Conservation (phyloP, 2,329 filamentous ascomycete species). For the Pezicula radicicola region DNA sequence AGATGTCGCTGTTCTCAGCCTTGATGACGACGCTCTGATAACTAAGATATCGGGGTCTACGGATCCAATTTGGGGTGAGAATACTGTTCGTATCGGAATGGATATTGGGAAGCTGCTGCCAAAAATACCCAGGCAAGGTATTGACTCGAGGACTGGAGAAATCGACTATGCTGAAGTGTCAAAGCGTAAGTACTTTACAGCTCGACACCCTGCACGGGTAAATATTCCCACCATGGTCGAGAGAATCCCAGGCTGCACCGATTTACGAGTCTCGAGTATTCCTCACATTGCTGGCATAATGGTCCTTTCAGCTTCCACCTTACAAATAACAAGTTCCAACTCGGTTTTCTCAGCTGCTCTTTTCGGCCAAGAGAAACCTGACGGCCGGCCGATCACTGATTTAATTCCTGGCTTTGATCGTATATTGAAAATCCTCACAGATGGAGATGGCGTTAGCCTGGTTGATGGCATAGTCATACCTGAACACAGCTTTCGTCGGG, state of each 20-base stretch:
- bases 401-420: constrained; percentile 86
- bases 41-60: constrained; percentile 70
- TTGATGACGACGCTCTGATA: constrained; percentile 77
- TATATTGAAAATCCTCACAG: constrained; percentile 74
- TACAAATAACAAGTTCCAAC: constrained; percentile 89
- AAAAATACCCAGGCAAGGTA: constrained; percentile 73
- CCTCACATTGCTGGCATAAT: constrained; percentile 97
- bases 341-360: constrained; percentile 89
- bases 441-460: constrained; percentile 81
- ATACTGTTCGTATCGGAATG: constrained; percentile 62
- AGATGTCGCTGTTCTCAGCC: constrained; percentile 74
- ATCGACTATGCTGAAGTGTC: constrained; percentile 76
- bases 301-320: constrained; percentile 74
- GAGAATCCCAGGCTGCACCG: constrained; percentile 63
- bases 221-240: constrained; percentile 84
- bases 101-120: constrained; percentile 79
- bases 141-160: constrained; percentile 65
- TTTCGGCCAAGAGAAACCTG: constrained; percentile 83
- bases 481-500: constrained; percentile 91
- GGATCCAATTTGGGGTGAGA: constrained; percentile 82
- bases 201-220: constrained; percentile 70
- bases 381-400: constrained; percentile 75
- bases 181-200: constrained; percentile 78
- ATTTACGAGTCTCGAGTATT: constrained; percentile 86
- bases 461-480: constrained; percentile 95